Evolutionary conservation across 2,329 filamentous ascomycete species (phyloP), one percentile per base, ranked within the genome.

Genomic region (Pyrenophora seminiperda): DNA sequence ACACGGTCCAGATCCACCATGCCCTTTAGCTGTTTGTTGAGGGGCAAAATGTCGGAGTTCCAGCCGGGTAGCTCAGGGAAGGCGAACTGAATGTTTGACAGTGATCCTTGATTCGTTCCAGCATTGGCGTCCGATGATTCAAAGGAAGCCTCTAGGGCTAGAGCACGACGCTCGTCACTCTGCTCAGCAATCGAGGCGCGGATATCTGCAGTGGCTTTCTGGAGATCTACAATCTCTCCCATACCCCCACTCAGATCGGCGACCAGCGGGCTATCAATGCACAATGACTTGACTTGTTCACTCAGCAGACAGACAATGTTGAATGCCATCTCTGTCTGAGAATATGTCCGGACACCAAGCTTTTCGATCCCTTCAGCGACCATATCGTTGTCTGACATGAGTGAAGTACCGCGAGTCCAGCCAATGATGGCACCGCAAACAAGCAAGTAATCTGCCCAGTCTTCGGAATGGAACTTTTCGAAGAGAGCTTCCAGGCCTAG

Each of bases 1-100:
- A 97, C 92, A 81, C 95, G 97, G 68, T 97, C 94, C 31, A 99
- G 85, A 68, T 99, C 93, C 42, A 99, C 94, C 94, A 99, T 99
- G 47, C 92, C 94, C 79, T 95, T 93, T 58, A 99, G 87, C 53
- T 87, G 85, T 14, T 85, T 84, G 67, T 96, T 95, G 68, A 97
- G 87, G 33, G 93, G 91, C 70, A 91, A 88, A 58, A 99, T 81
- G 50, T 97, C 93, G 5, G 83, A 80, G 74, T 97, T 87, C 92
- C 94, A 99, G 71, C 96, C 86, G 32, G 94, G 93, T 38, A 96
- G 81, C 60, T 81, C 80, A 33, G 94, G 95, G 82, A 99, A 99
- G 64, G 96, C 89, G 63, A 93, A 97, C 77, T 97, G 97, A 81
- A 99, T 89, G 76, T 99, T 99, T 73, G 94, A 94, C 66, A 94